Conservation (phyloP, 345 rosid genomes). For the Lumnitzera littorea region DNA sequence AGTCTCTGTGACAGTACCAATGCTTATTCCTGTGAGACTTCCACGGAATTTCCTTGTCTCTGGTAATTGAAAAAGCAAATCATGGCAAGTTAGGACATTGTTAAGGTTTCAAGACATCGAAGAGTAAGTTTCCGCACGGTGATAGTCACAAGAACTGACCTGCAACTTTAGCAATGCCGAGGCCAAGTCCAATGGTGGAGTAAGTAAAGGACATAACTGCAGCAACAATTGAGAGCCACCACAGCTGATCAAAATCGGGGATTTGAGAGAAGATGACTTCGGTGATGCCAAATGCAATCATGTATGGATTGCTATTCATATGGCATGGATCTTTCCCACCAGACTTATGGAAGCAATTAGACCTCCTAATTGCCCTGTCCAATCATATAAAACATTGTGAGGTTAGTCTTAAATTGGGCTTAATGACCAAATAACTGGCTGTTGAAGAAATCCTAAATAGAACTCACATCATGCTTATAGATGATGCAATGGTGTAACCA, state of each 20-base stretch:
- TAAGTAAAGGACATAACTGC: conserved; percentile 49
- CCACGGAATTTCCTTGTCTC: conserved; percentile 23
- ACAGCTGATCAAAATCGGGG: conserved; percentile 41
- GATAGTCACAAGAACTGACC: conserved; percentile 10
- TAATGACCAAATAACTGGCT: background rate
- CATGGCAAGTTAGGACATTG: too few species aligned
- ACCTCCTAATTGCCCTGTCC: conserved; percentile 45
- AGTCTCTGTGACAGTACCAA: conserved; percentile 18
- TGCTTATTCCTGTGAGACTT: conserved; percentile 35
- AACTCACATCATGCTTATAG: conserved; percentile 62
- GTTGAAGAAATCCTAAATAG: background rate
- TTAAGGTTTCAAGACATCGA: too few species aligned
- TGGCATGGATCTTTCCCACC: conserved; percentile 41
- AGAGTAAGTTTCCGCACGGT: background rate
- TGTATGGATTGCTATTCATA: conserved; percentile 40
- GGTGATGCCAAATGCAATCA: conserved; percentile 43
- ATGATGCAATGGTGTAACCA: conserved; percentile 70
- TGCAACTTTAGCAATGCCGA: conserved; percentile 33
- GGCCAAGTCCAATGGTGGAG: conserved; percentile 40
- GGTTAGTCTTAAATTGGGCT: conserved; percentile 3
- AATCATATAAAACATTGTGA: background rate
- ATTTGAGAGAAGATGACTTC: conserved; percentile 43
- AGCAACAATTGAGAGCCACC: conserved; percentile 45
- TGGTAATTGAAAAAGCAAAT: conserved; percentile 1
- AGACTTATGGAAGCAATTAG: conserved; percentile 54